These are phyloP conservation scores for Calonectria montana DNA, from an alignment of 2,329 filamentous ascomycete species.

Conservation along the genomic window DNA sequence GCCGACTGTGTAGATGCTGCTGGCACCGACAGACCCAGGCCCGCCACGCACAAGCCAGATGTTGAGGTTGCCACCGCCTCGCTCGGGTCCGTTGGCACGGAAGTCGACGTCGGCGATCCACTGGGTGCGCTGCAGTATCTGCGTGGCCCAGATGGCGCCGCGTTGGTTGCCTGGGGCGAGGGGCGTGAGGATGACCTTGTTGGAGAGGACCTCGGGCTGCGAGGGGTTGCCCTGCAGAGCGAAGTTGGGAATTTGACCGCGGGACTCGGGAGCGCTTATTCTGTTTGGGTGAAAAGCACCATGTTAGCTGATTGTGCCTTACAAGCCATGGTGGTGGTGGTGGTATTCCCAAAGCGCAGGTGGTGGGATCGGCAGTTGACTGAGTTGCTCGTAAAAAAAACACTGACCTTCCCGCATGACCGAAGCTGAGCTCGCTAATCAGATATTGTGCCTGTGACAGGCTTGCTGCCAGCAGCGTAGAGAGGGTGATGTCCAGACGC, in stretches of 20 bases:
- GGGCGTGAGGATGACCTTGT: constrained; percentile 92
- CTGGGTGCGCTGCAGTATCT: constrained; percentile 69
- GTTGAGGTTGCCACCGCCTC: constrained; percentile 89
- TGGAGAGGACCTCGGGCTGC: constrained; percentile 77
- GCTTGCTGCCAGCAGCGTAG: constrained; percentile 57
- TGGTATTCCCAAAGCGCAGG: background rate
- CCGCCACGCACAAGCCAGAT: constrained; percentile 88
- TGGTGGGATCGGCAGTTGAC: background rate
- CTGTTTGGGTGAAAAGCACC: constrained; percentile 50
- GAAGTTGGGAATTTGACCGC: constrained; percentile 65
- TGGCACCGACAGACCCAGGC: constrained; percentile 71
- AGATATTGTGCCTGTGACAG: constrained; percentile 73
- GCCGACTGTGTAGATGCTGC: constrained; percentile 85
- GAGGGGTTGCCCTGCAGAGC: constrained; percentile 64
- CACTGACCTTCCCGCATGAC: constrained; percentile 71
- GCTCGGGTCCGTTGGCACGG: constrained; percentile 85
- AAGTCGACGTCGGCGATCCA: constrained; percentile 92
- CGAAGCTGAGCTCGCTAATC: constrained; percentile 82
- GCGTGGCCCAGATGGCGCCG: constrained; percentile 83
- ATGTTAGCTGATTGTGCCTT: constrained; percentile 25
- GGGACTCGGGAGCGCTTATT: constrained; percentile 70
- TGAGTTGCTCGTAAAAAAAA: background rate
- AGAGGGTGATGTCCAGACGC: constrained; percentile 55
- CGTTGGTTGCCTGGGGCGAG: constrained; percentile 87
- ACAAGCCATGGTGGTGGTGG: background rate